Base-by-base conservation (phyloP, 257 asterid species). In the Solanum neorickii region DNA sequence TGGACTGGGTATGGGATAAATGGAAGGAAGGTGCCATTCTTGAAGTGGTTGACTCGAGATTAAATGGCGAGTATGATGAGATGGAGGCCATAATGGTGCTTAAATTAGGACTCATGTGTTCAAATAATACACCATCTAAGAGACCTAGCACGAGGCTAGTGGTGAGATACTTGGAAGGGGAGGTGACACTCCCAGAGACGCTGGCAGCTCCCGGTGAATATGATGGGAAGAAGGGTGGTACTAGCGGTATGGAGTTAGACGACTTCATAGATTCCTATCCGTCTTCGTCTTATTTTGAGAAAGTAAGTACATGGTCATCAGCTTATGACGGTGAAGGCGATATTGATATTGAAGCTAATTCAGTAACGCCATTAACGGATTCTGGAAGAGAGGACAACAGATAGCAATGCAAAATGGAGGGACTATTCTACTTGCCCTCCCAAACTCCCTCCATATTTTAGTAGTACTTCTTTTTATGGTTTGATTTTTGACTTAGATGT, bases 1-100 rank as follows among this genome's bases (percentile, higher is more conserved):
- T 94, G 88, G 99, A 96, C 69, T 96, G 98, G 99, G 93, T 93
- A 65, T 95, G 94, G 95, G 95, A 93, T 84, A 91, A 89, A 88
- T 95, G 95, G 98, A 91, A 86, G 66, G 73, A 88, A 73, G 95
- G 95, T 9, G 75, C 80, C 1, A 86, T 93, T 1, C 89, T 93
- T 46, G 93, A 91, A 66, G 96, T 89, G 13, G 92, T 93, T 8
- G 98, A 96, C 72, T 89, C 90, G 10, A 93, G 93, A 77, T 88
- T 96, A 60, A 73, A 69, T 1, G 94, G 94, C 8, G 88, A 83
- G 16, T 96, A 82, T 20, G 89, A 90, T 37, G 94, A 92, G 89
- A 27, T 56, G 10, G 95, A 95, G 91, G 96, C 82, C 6, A 20
- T 92, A 15, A 33, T 92, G 49, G 93, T 94, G 88, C 87, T 96